Conservation (phyloP, 164 flowering plant genomes). For the Nymphaea thermarum region DNA sequence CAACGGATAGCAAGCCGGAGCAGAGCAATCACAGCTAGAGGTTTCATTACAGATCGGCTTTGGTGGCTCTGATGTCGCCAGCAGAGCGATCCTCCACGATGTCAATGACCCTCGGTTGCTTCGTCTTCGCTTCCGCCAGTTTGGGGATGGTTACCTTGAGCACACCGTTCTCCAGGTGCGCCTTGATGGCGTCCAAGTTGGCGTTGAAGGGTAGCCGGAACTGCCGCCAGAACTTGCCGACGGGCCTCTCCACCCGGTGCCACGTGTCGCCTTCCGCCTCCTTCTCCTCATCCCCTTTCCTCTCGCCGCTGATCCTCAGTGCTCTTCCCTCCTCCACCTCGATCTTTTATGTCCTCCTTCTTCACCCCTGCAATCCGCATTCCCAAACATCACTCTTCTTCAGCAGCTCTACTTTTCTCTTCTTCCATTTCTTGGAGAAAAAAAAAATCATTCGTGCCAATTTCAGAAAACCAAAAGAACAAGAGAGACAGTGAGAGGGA, state of each 20-base stretch:
- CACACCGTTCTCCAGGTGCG: slow-evolving; percentile 36
- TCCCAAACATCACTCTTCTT: slow-evolving; percentile 1
- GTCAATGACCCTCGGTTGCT: slow-evolving; percentile 18
- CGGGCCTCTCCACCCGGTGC: slow-evolving; percentile 33
- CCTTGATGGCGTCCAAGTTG: slow-evolving; percentile 27
- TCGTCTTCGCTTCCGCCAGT: slow-evolving; percentile 24
- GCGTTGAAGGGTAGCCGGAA: slow-evolving; percentile 34
- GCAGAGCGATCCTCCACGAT: slow-evolving; percentile 12
- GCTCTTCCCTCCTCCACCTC: slow-evolving; percentile 43
- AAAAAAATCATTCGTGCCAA: too few species aligned
- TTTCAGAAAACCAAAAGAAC: too few species aligned
- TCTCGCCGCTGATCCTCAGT: slow-evolving; percentile 37
- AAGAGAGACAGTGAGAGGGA: too few species aligned
- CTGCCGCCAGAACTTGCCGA: slow-evolving; percentile 40
- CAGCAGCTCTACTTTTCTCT: too few species aligned
- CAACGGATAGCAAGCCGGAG: too few species aligned
- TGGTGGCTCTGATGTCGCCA: slow-evolving; percentile 11
- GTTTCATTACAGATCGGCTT: slow-evolving; percentile 7
- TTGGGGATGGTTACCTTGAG: slow-evolving; percentile 29
- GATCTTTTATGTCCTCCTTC: slow-evolving; percentile 38
- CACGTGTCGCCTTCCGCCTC: slow-evolving; percentile 29
- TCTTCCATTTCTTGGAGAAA: too few species aligned
- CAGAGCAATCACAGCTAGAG: too few species aligned
- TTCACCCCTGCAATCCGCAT: slow-evolving; percentile 10
- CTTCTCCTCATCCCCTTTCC: slow-evolving; percentile 16